phyloP scores from a whole-genome alignment of 495 filamentous ascomycete species.

The Penicillium riverlandense region DNA sequence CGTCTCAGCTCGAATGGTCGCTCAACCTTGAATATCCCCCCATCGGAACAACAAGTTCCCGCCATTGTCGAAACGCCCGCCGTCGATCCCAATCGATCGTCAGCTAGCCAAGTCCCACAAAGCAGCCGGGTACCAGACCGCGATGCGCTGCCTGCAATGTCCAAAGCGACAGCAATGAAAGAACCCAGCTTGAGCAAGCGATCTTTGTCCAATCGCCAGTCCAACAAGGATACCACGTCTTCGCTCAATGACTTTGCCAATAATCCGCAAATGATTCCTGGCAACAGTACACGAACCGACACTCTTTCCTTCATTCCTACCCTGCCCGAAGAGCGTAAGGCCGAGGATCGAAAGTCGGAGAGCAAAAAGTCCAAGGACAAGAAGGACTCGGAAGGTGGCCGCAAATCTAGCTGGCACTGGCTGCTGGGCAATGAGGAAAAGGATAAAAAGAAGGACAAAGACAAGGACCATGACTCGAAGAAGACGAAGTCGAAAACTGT shows the following conservation, averaged over 20 bases:
- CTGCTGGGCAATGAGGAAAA: constrained; percentile 62
- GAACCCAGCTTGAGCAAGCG: constrained; percentile 21
- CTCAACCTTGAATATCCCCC: constrained; percentile 31
- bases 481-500: constrained; percentile 52
- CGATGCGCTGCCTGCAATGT: constrained; percentile 24
- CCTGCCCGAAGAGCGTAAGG: constrained; percentile 56
- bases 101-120: constrained; percentile 19
- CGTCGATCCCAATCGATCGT: constrained; percentile 20
- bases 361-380: constrained; percentile 57
- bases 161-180: constrained; percentile 14
- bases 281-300: constrained; percentile 66
- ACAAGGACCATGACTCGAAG: constrained; percentile 53
- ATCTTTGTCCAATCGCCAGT: constrained; percentile 14
- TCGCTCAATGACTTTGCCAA: constrained; percentile 31
- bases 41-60: constrained; percentile 45
- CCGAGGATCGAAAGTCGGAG: constrained; percentile 56
- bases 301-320: constrained; percentile 81
- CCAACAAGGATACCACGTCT: constrained; percentile 18
- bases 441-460: constrained; percentile 56
- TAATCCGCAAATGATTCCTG: constrained; percentile 51
- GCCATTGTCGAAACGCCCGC: constrained; percentile 65
- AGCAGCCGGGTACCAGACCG: constrained; percentile 50
- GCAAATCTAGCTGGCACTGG: constrained; percentile 89
- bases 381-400: constrained; percentile 50
- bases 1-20: constrained; percentile 40